Conservation (phyloP, 2,329 filamentous ascomycete genomes). For the Paramyrothecium roridum region DNA sequence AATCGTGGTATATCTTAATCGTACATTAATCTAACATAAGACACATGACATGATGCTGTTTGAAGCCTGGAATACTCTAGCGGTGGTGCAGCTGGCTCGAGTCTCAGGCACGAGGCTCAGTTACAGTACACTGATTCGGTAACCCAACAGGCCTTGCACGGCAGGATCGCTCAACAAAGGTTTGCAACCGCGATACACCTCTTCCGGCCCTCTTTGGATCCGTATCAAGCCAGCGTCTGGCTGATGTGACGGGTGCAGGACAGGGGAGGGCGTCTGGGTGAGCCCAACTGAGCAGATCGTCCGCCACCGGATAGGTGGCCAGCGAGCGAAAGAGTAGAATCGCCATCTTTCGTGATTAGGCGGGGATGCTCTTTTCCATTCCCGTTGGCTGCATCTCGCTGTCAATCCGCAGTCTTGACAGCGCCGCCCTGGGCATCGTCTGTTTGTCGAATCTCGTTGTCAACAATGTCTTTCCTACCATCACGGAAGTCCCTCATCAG, state of each 20-base stretch:
- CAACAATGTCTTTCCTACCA: slow-evolving; percentile 39
- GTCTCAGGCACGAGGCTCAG: too few species aligned
- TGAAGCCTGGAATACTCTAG: too few species aligned
- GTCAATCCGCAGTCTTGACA: slow-evolving; percentile 13
- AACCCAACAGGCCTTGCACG: too few species aligned
- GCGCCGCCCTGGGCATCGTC: slow-evolving; percentile 9
- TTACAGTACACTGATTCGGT: too few species aligned
- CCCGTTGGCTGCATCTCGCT: not conserved
- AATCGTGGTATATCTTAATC: too few species aligned
- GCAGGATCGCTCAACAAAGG: too few species aligned
- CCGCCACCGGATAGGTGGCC: not conserved
- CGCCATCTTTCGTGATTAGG: not conserved
- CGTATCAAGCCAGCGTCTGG: slow-evolving; percentile 15
- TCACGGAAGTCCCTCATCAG: slow-evolving; percentile 44
- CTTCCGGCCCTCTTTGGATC: not conserved
- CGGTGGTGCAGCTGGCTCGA: too few species aligned
- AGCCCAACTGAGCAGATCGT: not conserved
- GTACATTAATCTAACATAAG: too few species aligned
- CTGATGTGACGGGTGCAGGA: slow-evolving; percentile 20
- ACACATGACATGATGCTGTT: too few species aligned
- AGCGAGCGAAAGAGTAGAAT: not conserved
- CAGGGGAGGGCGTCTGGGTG: not conserved
- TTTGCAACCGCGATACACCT: not conserved
- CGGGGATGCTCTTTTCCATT: not conserved
- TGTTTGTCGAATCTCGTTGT: slow-evolving; percentile 35